Evolutionary conservation across 1,139 yeast genomes (phyloP), one percentile per base, ranked within the genome.

Genomic region (Blastobotrys persicus): DNA sequence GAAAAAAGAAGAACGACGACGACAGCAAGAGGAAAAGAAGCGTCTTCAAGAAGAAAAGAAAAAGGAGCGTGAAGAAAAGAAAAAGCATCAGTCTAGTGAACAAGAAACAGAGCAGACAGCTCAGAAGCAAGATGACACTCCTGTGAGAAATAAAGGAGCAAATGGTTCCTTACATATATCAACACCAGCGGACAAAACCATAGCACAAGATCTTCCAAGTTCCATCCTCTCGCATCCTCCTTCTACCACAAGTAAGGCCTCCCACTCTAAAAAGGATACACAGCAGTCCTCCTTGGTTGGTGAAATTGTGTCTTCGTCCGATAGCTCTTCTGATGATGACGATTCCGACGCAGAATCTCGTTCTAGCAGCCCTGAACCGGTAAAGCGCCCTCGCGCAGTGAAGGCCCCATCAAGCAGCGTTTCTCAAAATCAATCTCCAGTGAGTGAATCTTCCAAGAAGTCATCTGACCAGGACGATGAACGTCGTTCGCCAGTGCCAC

Each of bases 241-340:
- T 7, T 18, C 43, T 19, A 42, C 42, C n/a, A 34, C 43, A 6
- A 26, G 16, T 3, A 26, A 28, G n/a, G 32, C 26, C n/a, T 31
- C 41, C 2, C 32, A 16, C 41, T n/a, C 31, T 23, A 32, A 32
- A 18, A 26, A 39, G 35, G 31, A 18, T 79, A 2, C 74, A 70
- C 18, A 14, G 17, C 19, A 19, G 2, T 5, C 32, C 2, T 19
- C 45, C 6, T n/a, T 41, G 13, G 41, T 37, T 9, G 34, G 38
- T n/a, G 47, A 44, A 14, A 32, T 23, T 38, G 32, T 31, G 31
- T 20, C 42, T 20, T 28, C 34, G 2, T 39, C 43, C 2, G 42
- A 26, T 9, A 37, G 37, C 12, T 44, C 47, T 11, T 11, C 16
- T 32, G 20, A 16, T 16, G 37, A 31, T 16, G 46, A 41, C 14